Evolutionary conservation across 2,329 filamentous ascomycete species (phyloP).

Genomic region (Drechslerella coelobrocha): DNA sequence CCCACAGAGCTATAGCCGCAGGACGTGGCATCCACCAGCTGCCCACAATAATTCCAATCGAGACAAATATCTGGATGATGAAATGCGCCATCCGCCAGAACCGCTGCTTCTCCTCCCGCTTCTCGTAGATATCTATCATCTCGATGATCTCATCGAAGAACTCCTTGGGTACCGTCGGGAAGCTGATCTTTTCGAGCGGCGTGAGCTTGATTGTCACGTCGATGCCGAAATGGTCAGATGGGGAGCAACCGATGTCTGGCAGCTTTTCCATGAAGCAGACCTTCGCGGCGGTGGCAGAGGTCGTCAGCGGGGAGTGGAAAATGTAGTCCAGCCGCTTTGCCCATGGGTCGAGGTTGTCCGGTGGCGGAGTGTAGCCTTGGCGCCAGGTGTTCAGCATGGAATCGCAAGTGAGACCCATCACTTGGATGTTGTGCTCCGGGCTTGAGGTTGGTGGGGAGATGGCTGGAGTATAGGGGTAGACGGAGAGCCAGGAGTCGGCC

Average conservation of each 20-base stretch:
- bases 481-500: constrained; percentile 80
- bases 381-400: constrained; percentile 90
- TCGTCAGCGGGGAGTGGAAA: constrained; percentile 63
- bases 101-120: constrained; percentile 75
- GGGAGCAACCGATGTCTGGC: constrained; percentile 78
- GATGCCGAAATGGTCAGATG: constrained; percentile 95
- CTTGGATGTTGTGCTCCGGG: constrained; percentile 74
- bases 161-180: constrained; percentile 53
- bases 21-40: constrained; percentile 80
- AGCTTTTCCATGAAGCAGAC: constrained; percentile 76
- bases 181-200: constrained; percentile 19
- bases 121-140: constrained; percentile 72
- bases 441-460: constrained; percentile 77
- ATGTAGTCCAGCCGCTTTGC: constrained; percentile 96
- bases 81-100: constrained; percentile 78
- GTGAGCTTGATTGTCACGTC: constrained; percentile 74
- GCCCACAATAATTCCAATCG: constrained; percentile 76
- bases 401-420: constrained; percentile 82
- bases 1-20: constrained; percentile 78
- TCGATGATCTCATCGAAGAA: constrained; percentile 65
- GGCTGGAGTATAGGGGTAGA: constrained; percentile 83
- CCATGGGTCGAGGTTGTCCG: constrained; percentile 70
- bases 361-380: constrained; percentile 77
- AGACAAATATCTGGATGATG: constrained; percentile 69
- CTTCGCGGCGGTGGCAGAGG: constrained; percentile 68